A percentile compares a stretch with the other conserved stretches of the same genome.
Conservation (phyloP, 108 stramenopile genomes). For the Cylindrotheca fusiformis region DNA sequence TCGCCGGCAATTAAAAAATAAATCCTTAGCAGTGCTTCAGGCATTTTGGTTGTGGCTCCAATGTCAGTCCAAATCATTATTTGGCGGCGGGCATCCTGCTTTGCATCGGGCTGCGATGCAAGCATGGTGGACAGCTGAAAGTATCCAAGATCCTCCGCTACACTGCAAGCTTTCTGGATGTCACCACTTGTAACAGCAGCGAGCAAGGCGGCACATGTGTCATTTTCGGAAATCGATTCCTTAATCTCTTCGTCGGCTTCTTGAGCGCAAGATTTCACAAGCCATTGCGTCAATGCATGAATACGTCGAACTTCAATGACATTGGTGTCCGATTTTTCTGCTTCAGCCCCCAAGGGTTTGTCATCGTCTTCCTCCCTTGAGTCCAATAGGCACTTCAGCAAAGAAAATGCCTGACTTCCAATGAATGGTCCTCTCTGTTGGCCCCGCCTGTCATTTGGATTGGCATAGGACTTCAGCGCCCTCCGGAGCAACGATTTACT, state of each 20-base stretch:
- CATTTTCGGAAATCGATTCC: constrained; percentile 11
- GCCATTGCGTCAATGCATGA: constrained; percentile 21
- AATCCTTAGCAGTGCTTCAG: constrained; percentile 40
- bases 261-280: constrained; percentile 19
- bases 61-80: constrained; percentile 44
- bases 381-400: constrained; percentile 14
- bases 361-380: neutral
- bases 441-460: constrained; percentile 5
- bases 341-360: neutral
- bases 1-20: constrained; percentile 54
- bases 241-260: constrained; percentile 19
- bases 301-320: neutral
- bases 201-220: constrained; percentile 51
- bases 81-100: constrained; percentile 29
- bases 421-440: neutral
- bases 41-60: constrained; percentile 31
- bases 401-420: constrained; percentile 18
- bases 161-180: constrained; percentile 39
- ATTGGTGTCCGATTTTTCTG: neutral
- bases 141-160: constrained; percentile 52
- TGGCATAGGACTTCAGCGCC: constrained; percentile 9
- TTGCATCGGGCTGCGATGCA: constrained; percentile 32
- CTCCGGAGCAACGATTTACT: neutral
- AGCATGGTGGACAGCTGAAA: constrained; percentile 58
- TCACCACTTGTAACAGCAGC: constrained; percentile 72